Evolutionary conservation across 768 basidiomycete genomes (phyloP), one percentile per base, ranked within the genome.

Genomic region (Asterophora lycoperdoides): DNA sequence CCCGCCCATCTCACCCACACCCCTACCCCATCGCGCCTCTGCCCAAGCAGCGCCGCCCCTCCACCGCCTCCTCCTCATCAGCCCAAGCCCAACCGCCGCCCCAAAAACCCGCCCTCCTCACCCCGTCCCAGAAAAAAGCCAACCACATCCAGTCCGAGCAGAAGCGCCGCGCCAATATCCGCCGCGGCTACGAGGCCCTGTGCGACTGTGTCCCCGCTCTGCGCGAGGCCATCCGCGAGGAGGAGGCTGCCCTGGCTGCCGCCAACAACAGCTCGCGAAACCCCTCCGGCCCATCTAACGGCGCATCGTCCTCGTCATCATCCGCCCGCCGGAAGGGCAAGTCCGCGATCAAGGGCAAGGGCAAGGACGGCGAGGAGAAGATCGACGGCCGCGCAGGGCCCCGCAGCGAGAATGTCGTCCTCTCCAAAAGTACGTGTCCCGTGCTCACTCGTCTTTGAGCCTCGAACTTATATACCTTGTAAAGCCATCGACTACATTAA

Each of bases 81-180:
- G 14, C 13, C 37, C 28, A 38, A 40, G 13, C 38, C 37, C 15
- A 40, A 43, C 4, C 9, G 17, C 40, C 48, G 32, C 54, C 44
- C 11, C 57, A 49, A 38, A 78, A 76, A 52, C 73, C 72, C 26
- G 60, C 75, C 1, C 73, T 93, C 19, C 76, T 94, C 19, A 84
- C 86, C 1, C 80, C 88, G 0, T 83, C 86, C 2, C 89, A 93
- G 73, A 94, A 94, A 64, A 90, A 93, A 62, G 86, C 86, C 34
- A 94, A 94, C 59, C 93, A 96, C 61, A 95, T 96, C 56, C 87
- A 90, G 58, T 88, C 85, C 2, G 93, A 96, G 69, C 92, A 95
- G 71, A 94, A 94, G 65, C 83, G 93, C 19, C 81, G 93, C 28
- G 90, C 90, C 11, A 93, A 93, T 58, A 95, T 96, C 44, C 77